phyloP scores from a whole-genome alignment of 495 filamentous ascomycete species.

The Aspergillus kassunensis region DNA sequence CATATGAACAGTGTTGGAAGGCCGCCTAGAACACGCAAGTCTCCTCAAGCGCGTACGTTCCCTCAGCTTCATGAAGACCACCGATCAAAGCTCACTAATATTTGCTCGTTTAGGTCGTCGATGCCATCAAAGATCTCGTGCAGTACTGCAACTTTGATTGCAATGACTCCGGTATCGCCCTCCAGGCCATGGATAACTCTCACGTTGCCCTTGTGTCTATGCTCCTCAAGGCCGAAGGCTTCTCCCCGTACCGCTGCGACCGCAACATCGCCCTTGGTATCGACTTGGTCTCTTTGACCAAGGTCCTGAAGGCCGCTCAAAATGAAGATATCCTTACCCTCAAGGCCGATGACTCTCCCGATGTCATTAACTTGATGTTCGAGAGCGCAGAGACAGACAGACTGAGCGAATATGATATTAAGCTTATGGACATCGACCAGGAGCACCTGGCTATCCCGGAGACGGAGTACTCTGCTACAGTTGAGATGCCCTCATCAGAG shows the following conservation, averaged over 20 bases:
- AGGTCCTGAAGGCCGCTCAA: constrained; percentile 92
- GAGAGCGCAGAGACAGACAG: constrained; percentile 87
- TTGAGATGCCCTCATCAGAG: constrained; percentile 82
- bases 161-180: constrained; percentile 97
- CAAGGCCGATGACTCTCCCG: constrained; percentile 95
- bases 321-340: constrained; percentile 93
- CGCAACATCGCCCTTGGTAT: constrained; percentile 98
- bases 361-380: constrained; percentile 92
- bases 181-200: constrained; percentile 99
- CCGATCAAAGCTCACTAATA: background rate
- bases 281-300: constrained; percentile 93
- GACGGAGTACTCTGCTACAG: constrained; percentile 91
- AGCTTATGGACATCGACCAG: constrained; percentile 99
- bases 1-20: constrained; percentile 75
- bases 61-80: background rate
- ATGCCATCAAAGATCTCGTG: constrained; percentile 98
- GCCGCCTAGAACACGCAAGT: constrained; percentile 88
- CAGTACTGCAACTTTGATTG: constrained; percentile 99
- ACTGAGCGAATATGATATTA: constrained; percentile 97
- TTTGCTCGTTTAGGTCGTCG: constrained; percentile 67
- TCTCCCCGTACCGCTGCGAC: constrained; percentile 97
- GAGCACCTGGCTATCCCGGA: constrained; percentile 98
- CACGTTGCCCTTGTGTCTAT: constrained; percentile 98
- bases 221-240: constrained; percentile 92
- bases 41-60: constrained; percentile 86